Evolutionary conservation across 73 alveolate genomes (phyloP), one percentile per base, ranked within the genome.

Genomic region (Paramecium biaurelia): DNA sequence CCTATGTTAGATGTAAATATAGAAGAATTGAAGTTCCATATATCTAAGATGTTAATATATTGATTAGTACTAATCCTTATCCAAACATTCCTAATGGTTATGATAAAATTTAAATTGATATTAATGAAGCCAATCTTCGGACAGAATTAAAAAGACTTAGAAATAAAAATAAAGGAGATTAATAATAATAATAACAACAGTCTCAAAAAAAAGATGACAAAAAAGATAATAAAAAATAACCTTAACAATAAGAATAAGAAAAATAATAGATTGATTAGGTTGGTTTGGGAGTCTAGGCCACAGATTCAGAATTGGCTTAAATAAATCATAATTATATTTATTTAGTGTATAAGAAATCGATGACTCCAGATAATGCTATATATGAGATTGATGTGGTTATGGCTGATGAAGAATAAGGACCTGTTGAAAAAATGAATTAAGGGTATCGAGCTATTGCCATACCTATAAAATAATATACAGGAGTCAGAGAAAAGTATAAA

Each of bases 81-180:
- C 99, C 99, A 1, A 98, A 98, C 85, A 97, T 98, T 57, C 99
- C 99, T 45, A 96, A 96, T 94, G 98, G 99, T 21, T 98, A 96
- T 92, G 99, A 98, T 82, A 98, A 97, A 85, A 94, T 98, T 10
- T 98, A 99, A 23, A 97, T 93, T 85, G 99, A 98, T 89, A 92
- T 98, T 37, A 98, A 98, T 85, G 97, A 97, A 30, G 98, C 98
- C 37, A 95, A 96, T 89, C 93, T 97, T 53, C 93, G 98, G 79
- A 97, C 95, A 84, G 99, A 98, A 92, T 92, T 98, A 68, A 92
- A 92, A 92, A 92, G 94, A 85, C 86, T 95, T 12, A 84, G 98
- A 4, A 86, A 86, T 32, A 86, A 86, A 38, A 86, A 86, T 59
- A 86, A 86, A 41, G 87, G 87, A 4, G 76, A 86, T 23, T 42